Conservation (phyloP, 2,329 filamentous ascomycete species). For the Tolypocladium capitatum region DNA sequence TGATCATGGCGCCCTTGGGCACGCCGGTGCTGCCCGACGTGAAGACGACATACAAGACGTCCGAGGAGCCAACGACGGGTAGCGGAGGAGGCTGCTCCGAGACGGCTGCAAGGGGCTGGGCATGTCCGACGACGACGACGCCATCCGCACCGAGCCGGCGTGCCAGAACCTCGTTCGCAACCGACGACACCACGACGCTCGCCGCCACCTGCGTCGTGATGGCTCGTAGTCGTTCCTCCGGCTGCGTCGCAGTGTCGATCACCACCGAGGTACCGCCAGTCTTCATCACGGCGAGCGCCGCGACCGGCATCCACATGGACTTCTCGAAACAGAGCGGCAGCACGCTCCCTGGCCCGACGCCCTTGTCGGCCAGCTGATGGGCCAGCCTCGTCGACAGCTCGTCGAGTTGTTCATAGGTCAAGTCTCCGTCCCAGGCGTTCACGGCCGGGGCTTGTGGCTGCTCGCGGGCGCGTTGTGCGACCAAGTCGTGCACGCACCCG, state of each 20-base stretch:
- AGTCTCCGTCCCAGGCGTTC: slow-evolving; percentile 14
- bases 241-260: slow-evolving; percentile 10
- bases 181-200: slow-evolving; percentile 6
- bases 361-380: slow-evolving; percentile 4
- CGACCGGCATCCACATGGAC: slow-evolving; percentile 10
- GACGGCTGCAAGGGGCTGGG: not conserved
- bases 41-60: slow-evolving; percentile 10
- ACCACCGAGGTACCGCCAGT: slow-evolving; percentile 11
- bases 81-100: not conserved
- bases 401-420: slow-evolving; percentile 25
- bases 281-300: slow-evolving; percentile 10
- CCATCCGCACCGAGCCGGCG: slow-evolving; percentile 1
- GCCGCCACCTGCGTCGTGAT: slow-evolving; percentile 7
- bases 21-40: slow-evolving; percentile 14
- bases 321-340: slow-evolving; percentile 13
- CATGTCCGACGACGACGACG: not conserved
- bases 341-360: slow-evolving; percentile 13
- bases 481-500: slow-evolving; percentile 8
- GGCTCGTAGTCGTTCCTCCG: slow-evolving; percentile 5
- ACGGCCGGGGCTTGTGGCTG: slow-evolving; percentile 9
- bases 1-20: slow-evolving; percentile 11
- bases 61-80: slow-evolving; percentile 1
- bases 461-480: slow-evolving; percentile 3
- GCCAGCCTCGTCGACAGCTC: slow-evolving; percentile 5
- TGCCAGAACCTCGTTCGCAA: slow-evolving; percentile 1